These are phyloP conservation scores for Aspergillus sclerotiicarbonarius DNA, from an alignment of 495 filamentous ascomycete genomes.

Conservation along the genomic window DNA sequence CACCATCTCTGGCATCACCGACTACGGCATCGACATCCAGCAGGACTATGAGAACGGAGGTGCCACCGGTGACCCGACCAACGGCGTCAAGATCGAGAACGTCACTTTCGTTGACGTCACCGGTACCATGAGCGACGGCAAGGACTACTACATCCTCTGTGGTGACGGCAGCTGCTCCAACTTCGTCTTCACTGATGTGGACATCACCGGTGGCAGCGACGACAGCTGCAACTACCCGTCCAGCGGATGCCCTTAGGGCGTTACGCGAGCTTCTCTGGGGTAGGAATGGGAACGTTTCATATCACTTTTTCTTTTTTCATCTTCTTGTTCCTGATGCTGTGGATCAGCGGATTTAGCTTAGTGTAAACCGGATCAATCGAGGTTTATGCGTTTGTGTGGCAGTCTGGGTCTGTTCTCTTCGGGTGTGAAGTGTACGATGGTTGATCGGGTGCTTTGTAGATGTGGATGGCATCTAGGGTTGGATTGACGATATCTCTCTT, in stretches of 20 bases:
- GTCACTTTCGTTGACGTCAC: conserved; percentile 41
- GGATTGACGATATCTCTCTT: too few species aligned
- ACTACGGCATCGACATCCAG: conserved; percentile 49
- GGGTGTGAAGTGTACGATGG: too few species aligned
- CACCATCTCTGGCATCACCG: conserved; percentile 35
- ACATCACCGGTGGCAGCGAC: conserved; percentile 40
- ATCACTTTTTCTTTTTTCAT: not conserved
- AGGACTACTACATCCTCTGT: conserved; percentile 51
- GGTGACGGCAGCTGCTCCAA: conserved; percentile 44
- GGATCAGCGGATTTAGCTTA: not conserved
- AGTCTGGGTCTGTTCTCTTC: not conserved
- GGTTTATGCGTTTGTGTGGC: not conserved
- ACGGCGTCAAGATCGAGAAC: conserved; percentile 41
- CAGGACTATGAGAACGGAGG: conserved; percentile 52
- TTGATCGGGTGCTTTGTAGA: not conserved
- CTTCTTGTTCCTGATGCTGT: not conserved
- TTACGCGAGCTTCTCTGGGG: not conserved
- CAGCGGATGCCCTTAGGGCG: conserved; percentile 23
- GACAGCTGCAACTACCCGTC: conserved; percentile 43
- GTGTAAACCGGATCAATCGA: not conserved
- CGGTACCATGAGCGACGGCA: conserved; percentile 34
- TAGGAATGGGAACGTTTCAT: too few species aligned
- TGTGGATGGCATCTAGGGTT: not conserved
- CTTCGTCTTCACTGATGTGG: conserved; percentile 38
- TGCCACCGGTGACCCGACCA: conserved; percentile 42